Conservation (phyloP, 768 basidiomycete genomes). For the Butyriboletus loyo region DNA sequence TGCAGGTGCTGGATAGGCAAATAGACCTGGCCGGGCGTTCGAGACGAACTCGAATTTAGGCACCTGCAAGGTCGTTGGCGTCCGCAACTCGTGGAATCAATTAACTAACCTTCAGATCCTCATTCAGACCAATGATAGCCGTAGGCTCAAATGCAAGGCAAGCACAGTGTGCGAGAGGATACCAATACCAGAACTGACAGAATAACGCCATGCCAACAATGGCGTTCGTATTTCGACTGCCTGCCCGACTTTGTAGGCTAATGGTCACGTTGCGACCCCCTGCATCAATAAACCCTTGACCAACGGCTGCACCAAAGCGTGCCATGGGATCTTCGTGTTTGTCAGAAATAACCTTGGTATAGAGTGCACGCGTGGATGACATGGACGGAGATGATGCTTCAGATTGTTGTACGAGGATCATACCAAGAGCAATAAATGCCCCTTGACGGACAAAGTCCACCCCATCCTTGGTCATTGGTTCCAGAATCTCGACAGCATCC, state of each 20-base stretch:
- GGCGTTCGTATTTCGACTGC: slow-evolving; percentile 88
- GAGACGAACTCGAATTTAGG: slow-evolving; percentile 91
- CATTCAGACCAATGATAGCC: slow-evolving; percentile 88
- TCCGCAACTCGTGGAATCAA: neutral
- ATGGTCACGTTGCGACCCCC: slow-evolving; percentile 97
- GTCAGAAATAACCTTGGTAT: slow-evolving; percentile 86
- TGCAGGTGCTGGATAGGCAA: slow-evolving; percentile 84
- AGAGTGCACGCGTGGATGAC: slow-evolving; percentile 76
- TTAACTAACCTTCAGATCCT: slow-evolving; percentile 68
- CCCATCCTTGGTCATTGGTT: slow-evolving; percentile 97
- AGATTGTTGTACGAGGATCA: slow-evolving; percentile 96
- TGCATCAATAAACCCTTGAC: slow-evolving; percentile 96
- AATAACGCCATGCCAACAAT: slow-evolving; percentile 98
- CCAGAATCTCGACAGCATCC: slow-evolving; percentile 95
- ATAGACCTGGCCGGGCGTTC: slow-evolving; percentile 86
- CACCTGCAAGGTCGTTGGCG: slow-evolving; percentile 48
- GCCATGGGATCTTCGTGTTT: slow-evolving; percentile 99
- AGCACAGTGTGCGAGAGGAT: slow-evolving; percentile 91
- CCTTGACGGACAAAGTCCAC: slow-evolving; percentile 99
- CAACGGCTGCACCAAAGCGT: slow-evolving; percentile 92
- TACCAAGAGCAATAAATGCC: slow-evolving; percentile 91
- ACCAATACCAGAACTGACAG: slow-evolving; percentile 99
- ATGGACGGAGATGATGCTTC: slow-evolving; percentile 85
- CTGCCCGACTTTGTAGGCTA: slow-evolving; percentile 88
- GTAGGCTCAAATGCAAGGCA: slow-evolving; percentile 94